These are phyloP conservation scores for Cladosporium phlei DNA, from an alignment of 2,329 filamentous ascomycete genomes.

Conservation along the genomic window DNA sequence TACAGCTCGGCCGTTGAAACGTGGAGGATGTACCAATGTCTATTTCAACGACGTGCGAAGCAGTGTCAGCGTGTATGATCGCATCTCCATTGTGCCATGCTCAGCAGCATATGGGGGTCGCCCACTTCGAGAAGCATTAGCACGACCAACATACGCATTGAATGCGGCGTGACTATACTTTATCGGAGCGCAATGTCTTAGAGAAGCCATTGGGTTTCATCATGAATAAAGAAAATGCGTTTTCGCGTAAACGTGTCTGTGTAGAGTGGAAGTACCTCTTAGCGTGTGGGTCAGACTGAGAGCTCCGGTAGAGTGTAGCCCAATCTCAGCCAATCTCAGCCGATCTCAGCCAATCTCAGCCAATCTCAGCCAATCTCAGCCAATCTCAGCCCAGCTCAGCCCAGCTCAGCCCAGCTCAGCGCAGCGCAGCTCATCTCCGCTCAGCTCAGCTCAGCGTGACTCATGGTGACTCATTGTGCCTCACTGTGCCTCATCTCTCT, in stretches of 20 bases:
- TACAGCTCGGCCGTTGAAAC: not conserved
- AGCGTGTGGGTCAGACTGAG: too few species aligned
- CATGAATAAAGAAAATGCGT: constrained; percentile 1
- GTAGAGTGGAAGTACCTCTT: not conserved
- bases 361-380: too few species aligned
- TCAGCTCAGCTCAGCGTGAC: too few species aligned
- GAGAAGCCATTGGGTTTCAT: not conserved
- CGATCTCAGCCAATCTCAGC: too few species aligned
- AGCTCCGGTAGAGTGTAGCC: too few species aligned
- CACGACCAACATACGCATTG: not conserved
- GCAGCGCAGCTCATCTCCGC: too few species aligned
- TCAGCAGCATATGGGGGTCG: not conserved
- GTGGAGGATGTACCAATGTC: not conserved
- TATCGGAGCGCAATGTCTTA: not conserved
- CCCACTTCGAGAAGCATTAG: not conserved
- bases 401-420: too few species aligned
- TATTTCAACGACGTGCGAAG: not conserved
- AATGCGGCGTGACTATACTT: too few species aligned
- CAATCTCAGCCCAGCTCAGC: too few species aligned
- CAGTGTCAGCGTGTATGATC: not conserved
- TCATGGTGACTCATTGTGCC: too few species aligned
- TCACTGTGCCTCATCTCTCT: too few species aligned
- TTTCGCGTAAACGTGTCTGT: not conserved
- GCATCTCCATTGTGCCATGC: not conserved
- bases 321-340: too few species aligned